Evolutionary conservation across 176 grass and related monocot genomes (phyloP).

Genomic region (Leersia perrieri): DNA sequence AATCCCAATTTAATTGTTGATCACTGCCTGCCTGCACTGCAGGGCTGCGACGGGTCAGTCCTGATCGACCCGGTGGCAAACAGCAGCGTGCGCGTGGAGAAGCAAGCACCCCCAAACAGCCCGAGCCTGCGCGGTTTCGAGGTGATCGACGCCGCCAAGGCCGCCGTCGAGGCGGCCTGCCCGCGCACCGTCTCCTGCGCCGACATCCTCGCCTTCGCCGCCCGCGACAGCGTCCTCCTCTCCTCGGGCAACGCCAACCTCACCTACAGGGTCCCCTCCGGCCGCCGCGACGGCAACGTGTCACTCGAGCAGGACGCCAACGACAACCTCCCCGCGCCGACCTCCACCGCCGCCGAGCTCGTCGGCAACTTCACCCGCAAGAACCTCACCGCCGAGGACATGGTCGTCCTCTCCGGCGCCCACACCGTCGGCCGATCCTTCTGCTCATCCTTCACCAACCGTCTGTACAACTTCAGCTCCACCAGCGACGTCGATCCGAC

Average conservation of each 20-base stretch:
- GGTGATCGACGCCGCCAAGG: slow-evolving; percentile 56
- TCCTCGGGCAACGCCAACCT: slow-evolving; percentile 29
- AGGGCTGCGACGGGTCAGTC: slow-evolving; percentile 74
- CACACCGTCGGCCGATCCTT: slow-evolving; percentile 61
- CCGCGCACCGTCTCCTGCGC: slow-evolving; percentile 52
- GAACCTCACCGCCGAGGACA: slow-evolving; percentile 56
- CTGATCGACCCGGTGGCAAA: slow-evolving; percentile 61
- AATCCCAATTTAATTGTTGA: neutral
- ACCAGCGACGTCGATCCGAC: slow-evolving; percentile 50
- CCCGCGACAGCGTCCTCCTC: slow-evolving; percentile 43
- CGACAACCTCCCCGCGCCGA: slow-evolving; percentile 40
- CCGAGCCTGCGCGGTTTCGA: slow-evolving; percentile 67
- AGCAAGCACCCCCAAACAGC: slow-evolving; percentile 43
- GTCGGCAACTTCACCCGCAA: slow-evolving; percentile 43
- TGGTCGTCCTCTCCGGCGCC: slow-evolving; percentile 62
- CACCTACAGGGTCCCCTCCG: slow-evolving; percentile 44
- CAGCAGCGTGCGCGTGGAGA: slow-evolving; percentile 41
- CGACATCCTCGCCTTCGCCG: slow-evolving; percentile 62
- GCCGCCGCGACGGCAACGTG: slow-evolving; percentile 46
- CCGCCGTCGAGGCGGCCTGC: slow-evolving; percentile 50
- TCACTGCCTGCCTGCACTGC: neutral
- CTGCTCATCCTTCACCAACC: slow-evolving; percentile 55
- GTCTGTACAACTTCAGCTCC: slow-evolving; percentile 50
- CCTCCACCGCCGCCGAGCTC: slow-evolving; percentile 36
- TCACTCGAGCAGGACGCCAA: slow-evolving; percentile 8